phyloP scores from a whole-genome alignment of 78 protist species.

The Bodo saltans region DNA sequence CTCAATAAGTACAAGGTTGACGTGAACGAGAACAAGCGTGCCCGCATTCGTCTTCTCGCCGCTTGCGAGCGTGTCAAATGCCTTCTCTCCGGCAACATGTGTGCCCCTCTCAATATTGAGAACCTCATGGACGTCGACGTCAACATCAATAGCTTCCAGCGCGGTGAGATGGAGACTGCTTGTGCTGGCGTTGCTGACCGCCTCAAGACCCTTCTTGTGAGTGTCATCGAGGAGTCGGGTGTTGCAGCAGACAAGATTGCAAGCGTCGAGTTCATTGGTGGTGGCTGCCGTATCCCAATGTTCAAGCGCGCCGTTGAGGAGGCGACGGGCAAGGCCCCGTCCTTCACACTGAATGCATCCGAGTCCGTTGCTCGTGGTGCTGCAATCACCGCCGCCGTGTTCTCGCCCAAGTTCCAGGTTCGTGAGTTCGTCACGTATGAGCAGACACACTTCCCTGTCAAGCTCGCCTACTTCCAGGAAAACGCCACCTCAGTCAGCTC shows the following conservation, averaged over 20 bases:
- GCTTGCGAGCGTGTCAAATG: conserved; percentile 82
- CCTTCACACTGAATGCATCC: conserved; percentile 75
- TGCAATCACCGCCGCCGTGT: conserved; percentile 82
- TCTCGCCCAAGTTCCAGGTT: conserved; percentile 77
- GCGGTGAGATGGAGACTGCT: conserved; percentile 63
- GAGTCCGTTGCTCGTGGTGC: conserved; percentile 88
- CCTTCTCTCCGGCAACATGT: conserved; percentile 58
- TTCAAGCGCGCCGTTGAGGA: conserved; percentile 47
- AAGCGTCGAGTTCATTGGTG: conserved; percentile 71
- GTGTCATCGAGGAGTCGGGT: neutral
- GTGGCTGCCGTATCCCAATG: conserved; percentile 68
- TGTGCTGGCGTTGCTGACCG: neutral
- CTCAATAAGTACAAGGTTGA: conserved; percentile 71
- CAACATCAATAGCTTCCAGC: conserved; percentile 20
- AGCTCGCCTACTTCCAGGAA: conserved; percentile 4
- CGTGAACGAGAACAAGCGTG: conserved; percentile 52
- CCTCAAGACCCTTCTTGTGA: neutral
- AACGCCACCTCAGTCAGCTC: neutral
- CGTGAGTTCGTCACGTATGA: conserved; percentile 72
- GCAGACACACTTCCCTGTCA: conserved; percentile 57
- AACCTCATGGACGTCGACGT: conserved; percentile 78
- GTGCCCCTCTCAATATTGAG: conserved; percentile 71
- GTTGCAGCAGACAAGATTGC: conserved; percentile 13
- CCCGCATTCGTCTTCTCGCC: conserved; percentile 56
- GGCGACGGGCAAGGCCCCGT: conserved; percentile 41